phyloP scores from a whole-genome alignment of 192 early-diverging fungal species.

The Backusella australiensis region DNA sequence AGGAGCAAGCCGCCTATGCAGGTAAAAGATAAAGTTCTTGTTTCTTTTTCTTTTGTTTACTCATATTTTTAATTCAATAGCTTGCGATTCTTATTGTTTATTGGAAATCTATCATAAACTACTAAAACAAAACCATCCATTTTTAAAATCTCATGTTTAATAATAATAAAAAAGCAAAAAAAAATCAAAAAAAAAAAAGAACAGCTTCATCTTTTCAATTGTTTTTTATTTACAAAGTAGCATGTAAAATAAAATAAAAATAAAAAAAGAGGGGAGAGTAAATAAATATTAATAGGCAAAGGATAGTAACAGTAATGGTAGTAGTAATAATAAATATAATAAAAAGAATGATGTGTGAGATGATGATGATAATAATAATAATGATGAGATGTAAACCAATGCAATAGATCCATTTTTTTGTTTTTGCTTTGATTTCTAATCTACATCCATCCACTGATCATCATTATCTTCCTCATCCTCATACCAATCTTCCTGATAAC shows the following conservation, averaged over 20 bases:
- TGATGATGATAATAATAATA: no score
- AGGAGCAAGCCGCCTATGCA: conserved; percentile 30
- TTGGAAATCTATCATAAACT: conserved; percentile 28
- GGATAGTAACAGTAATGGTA: not conserved
- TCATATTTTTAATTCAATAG: not conserved
- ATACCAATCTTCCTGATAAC: conserved; percentile 35
- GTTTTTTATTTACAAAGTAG: not conserved
- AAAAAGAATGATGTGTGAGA: no score
- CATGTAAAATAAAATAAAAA: not conserved
- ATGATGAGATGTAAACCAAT: no score
- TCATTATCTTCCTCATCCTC: conserved; percentile 40
- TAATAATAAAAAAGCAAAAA: not conserved
- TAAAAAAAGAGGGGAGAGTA: not conserved
- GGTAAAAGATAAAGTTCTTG: conserved; percentile 14
- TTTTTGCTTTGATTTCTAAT: not conserved
- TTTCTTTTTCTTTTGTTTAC: not conserved
- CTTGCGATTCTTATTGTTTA: conserved; percentile 36
- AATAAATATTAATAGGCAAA: not conserved
- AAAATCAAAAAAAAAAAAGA: not conserved
- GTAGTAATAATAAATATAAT: not conserved
- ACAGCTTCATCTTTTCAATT: not conserved
- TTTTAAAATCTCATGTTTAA: conserved; percentile 10
- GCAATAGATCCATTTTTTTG: no score
- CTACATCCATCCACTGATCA: conserved; percentile 14
- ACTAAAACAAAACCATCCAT: conserved; percentile 24